These are phyloP conservation scores for Trypanosoma melophagium DNA, from an alignment of 208 protist species.

Conservation along the genomic window DNA sequence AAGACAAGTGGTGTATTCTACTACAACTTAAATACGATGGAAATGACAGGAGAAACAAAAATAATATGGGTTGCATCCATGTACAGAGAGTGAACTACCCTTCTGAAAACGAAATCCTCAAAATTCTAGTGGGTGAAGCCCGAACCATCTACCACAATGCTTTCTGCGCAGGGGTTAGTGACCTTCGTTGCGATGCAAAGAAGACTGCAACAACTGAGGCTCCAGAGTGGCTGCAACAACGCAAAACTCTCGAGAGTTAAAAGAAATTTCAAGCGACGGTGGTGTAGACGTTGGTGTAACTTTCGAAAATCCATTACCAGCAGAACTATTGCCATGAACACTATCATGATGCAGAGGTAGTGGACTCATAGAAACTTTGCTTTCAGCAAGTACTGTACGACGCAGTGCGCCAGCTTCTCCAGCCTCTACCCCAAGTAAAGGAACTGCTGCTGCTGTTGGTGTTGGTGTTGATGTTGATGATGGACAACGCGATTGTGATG, in stretches of 20 bases:
- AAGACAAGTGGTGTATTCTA: no score
- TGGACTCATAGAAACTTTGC: no score
- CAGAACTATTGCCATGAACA: no score
- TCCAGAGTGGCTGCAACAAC: not conserved
- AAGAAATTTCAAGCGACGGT: not conserved
- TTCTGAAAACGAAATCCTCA: not conserved
- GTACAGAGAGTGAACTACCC: not conserved
- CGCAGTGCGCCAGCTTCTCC: no score
- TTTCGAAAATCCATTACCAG: not conserved
- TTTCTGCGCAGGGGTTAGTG: not conserved
- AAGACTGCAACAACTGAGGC: not conserved
- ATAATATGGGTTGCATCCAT: not conserved
- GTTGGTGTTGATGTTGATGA: no score
- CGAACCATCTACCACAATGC: no score
- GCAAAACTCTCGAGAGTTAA: not conserved
- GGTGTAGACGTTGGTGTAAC: not conserved
- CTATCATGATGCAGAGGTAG: no score
- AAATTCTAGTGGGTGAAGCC: not conserved
- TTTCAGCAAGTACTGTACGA: no score
- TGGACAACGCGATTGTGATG: no score
- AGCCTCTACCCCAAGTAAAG: no score
- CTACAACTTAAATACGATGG: not conserved
- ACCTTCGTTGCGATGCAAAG: not conserved
- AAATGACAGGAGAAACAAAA: not conserved
- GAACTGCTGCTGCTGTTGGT: no score